These are phyloP conservation scores for Paramecium tetraurelia DNA, from an alignment of 73 alveolate genomes.

Conservation along the genomic window DNA sequence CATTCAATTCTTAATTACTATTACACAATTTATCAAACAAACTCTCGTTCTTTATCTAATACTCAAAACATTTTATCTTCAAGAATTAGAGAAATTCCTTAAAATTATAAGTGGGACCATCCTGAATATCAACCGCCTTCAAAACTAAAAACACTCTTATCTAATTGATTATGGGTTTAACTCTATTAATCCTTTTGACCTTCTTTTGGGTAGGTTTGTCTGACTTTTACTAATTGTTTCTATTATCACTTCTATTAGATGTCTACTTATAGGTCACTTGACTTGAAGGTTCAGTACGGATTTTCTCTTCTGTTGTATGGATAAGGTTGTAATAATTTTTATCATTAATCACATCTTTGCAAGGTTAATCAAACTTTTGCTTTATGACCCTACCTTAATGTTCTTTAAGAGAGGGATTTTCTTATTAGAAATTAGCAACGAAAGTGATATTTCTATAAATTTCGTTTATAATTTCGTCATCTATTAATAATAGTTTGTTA, in stretches of 20 bases:
- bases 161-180: no score
- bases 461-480: neutral
- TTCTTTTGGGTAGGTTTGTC: no score
- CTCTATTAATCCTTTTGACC: no score
- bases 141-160: neutral
- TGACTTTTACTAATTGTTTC: no score
- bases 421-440: neutral
- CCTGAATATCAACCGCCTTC: neutral
- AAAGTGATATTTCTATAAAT: neutral
- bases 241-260: no score
- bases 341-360: neutral
- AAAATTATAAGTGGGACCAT: neutral
- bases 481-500: neutral
- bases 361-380: neutral
- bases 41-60: neutral
- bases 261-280: no score
- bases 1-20: neutral
- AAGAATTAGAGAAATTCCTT: neutral
- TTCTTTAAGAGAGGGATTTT: neutral
- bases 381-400: neutral
- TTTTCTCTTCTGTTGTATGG: neutral
- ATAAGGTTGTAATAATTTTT: neutral
- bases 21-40: neutral
- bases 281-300: no score
- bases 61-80: neutral